These are phyloP conservation scores for Sutorius australiensis DNA, from an alignment of 768 basidiomycete genomes.

Conservation along the genomic window DNA sequence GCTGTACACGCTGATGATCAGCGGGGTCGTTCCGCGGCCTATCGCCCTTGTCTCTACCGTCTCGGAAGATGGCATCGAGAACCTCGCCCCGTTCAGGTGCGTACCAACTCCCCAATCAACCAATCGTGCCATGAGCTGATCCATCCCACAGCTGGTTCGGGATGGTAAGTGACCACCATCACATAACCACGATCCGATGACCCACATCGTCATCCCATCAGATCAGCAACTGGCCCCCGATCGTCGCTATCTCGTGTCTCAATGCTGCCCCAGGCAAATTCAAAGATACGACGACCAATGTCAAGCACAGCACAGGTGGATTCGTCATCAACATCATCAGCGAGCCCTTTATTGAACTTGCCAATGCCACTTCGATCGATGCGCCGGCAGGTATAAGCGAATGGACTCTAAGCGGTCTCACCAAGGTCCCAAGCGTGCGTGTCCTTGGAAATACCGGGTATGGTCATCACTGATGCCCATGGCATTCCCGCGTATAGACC, in stretches of 20 bases:
- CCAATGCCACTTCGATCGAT: constrained; percentile 37
- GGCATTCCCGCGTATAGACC: constrained; percentile 15
- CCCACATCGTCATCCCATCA: neutral
- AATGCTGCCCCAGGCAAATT: constrained; percentile 9
- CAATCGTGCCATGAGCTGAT: neutral
- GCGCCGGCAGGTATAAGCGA: constrained; percentile 36
- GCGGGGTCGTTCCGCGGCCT: constrained; percentile 37
- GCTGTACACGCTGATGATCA: constrained; percentile 34
- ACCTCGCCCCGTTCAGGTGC: constrained; percentile 37
- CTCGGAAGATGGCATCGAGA: constrained; percentile 27
- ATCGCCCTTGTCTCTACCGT: constrained; percentile 41
- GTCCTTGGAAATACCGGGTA: too few species aligned
- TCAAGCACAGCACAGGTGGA: constrained; percentile 36
- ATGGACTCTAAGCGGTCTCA: constrained; percentile 37
- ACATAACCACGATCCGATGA: neutral
- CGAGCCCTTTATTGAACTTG: constrained; percentile 41
- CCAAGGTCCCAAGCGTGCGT: constrained; percentile 13
- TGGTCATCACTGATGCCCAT: too few species aligned
- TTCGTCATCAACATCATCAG: constrained; percentile 57
- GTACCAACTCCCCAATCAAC: too few species aligned
- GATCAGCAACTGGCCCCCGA: constrained; percentile 25
- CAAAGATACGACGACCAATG: constrained; percentile 44
- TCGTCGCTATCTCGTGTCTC: constrained; percentile 37
- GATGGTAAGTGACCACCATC: constrained; percentile 17
- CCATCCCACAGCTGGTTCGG: constrained; percentile 21